These are phyloP conservation scores for Eimeria sp. DNA, from an alignment of 169 alveolate genomes.

Conservation along the genomic window DNA sequence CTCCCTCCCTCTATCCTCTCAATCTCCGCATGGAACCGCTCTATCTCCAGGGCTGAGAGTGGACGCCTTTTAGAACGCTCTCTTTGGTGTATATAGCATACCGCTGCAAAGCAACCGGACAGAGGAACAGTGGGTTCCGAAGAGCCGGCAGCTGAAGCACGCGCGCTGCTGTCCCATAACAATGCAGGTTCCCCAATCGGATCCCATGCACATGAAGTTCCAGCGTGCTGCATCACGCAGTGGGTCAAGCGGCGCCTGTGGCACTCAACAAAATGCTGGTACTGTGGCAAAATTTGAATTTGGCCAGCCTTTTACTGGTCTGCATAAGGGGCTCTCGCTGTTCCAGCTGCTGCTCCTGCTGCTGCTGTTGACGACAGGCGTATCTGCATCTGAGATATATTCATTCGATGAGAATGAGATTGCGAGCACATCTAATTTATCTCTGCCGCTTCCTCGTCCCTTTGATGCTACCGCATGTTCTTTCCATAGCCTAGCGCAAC, in stretches of 20 bases:
- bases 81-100: not conserved
- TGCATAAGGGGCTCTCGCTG: constrained; percentile 17
- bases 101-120: not conserved
- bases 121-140: not conserved
- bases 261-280: not conserved
- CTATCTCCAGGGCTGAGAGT: constrained; percentile 5
- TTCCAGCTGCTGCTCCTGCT: constrained; percentile 9
- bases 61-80: not conserved
- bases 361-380: not conserved
- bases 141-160: not conserved
- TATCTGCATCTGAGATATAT: not conserved
- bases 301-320: not conserved
- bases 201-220: not conserved
- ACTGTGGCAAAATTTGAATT: not conserved
- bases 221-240: not conserved
- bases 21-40: not conserved
- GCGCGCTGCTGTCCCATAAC: not conserved
- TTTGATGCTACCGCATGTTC: constrained; percentile 76
- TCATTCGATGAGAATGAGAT: constrained; percentile 45
- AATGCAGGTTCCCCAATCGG: not conserved
- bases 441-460: constrained; percentile 71
- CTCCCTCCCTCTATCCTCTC: not conserved
- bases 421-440: not conserved
- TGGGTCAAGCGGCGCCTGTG: not conserved
- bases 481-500: constrained; percentile 15